Percentiles rank a stretch among this genome's conserved stretches.
Conservation (phyloP, 306 rosid genomes). For the Cajanus cajan region DNA sequence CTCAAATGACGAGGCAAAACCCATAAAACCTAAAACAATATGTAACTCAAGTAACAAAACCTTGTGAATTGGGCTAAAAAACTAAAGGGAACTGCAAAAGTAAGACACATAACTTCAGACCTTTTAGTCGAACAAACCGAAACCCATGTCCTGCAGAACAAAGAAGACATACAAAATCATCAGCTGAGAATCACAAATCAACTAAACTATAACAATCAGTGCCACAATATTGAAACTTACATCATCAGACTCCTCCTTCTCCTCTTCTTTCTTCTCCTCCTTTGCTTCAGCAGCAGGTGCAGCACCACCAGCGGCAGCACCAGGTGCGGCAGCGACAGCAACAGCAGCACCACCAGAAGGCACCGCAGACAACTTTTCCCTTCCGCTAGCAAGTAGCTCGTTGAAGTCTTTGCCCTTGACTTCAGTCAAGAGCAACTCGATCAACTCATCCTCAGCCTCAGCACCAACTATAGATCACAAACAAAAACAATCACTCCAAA, state of each 20-base stretch:
- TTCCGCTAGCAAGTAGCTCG: conserved; percentile 68
- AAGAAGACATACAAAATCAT: neutral
- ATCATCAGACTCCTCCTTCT: conserved; percentile 76
- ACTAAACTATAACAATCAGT: neutral
- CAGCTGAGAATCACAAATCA: neutral
- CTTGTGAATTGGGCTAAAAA: conserved; percentile 29
- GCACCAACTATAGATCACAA: conserved; percentile 55
- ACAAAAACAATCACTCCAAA: neutral
- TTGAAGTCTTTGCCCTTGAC: conserved; percentile 61
- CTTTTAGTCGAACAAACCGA: conserved; percentile 64
- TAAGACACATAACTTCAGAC: neutral
- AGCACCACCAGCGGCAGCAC: conserved; percentile 40
- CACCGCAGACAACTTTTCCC: conserved; percentile 65
- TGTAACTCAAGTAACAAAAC: conserved; percentile 37
- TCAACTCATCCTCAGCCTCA: conserved; percentile 49
- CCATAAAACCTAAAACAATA: conserved; percentile 34
- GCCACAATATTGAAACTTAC: conserved; percentile 39
- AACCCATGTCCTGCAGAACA: conserved; percentile 70
- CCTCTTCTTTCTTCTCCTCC: conserved; percentile 78
- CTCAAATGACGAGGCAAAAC: conserved; percentile 31
- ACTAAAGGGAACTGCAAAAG: conserved; percentile 28
- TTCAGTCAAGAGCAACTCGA: conserved; percentile 53
- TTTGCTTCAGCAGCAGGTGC: conserved; percentile 64
- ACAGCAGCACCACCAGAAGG: conserved; percentile 63
- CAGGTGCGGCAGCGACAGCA: conserved; percentile 45